These are phyloP conservation scores for Pleurotus platypus DNA, from an alignment of 768 basidiomycete genomes.

Conservation along the genomic window DNA sequence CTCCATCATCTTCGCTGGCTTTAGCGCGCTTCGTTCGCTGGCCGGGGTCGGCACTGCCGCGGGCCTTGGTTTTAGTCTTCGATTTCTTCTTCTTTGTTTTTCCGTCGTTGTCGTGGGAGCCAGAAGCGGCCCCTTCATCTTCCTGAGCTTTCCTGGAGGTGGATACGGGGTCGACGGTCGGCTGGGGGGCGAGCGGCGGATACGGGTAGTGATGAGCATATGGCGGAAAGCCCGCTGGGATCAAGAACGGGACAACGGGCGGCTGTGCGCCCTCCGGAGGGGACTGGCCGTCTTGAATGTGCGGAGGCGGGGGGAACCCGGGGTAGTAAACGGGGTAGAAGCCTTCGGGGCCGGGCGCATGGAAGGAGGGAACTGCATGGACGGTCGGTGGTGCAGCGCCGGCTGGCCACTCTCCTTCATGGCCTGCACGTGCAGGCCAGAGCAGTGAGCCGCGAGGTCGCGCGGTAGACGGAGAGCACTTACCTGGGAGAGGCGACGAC, in stretches of 20 bases:
- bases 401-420: constrained; percentile 26
- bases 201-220: constrained; percentile 1
- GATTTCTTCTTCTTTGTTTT: constrained; percentile 1
- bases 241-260: not conserved
- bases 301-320: not conserved
- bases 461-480: too few species aligned
- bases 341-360: not conserved
- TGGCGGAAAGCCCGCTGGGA: constrained; percentile 2
- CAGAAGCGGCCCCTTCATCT: not conserved
- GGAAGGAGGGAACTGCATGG: not conserved
- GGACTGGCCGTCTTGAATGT: not conserved
- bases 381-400: constrained; percentile 7
- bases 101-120: not conserved
- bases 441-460: not conserved
- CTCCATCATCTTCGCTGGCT: too few species aligned
- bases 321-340: constrained; percentile 6
- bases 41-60: not conserved
- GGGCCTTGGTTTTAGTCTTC: not conserved
- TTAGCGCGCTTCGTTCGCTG: too few species aligned
- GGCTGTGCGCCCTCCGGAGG: not conserved
- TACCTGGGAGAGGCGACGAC: constrained; percentile 9
- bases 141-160: not conserved
- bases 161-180: not conserved
- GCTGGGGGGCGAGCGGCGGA: not conserved
- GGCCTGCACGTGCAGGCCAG: not conserved